Evolutionary conservation across 2,329 filamentous ascomycete genomes (phyloP).

Genomic region (Fusarium virguliforme): DNA sequence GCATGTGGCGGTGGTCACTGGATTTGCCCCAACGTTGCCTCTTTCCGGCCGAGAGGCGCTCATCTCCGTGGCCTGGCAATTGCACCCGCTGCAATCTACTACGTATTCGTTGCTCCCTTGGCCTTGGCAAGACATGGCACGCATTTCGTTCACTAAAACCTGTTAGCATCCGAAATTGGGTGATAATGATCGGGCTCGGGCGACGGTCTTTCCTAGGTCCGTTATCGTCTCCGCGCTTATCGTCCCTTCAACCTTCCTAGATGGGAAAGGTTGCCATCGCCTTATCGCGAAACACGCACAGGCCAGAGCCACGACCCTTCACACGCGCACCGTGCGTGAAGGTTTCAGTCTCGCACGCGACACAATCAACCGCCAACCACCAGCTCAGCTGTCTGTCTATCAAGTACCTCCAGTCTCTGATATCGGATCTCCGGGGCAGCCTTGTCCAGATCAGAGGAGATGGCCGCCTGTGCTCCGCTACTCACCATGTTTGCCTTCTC

Average conservation of each 20-base stretch:
- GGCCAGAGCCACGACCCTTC: slow-evolving; percentile 11
- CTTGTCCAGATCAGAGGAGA: neutral
- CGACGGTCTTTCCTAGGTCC: slow-evolving; percentile 32
- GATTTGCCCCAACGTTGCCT: neutral
- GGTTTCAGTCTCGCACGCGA: slow-evolving; percentile 21
- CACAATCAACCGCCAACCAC: slow-evolving; percentile 10
- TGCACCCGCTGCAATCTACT: too few species aligned
- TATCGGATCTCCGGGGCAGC: neutral
- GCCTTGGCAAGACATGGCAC: neutral
- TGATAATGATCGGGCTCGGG: slow-evolving; percentile 29
- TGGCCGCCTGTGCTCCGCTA: neutral
- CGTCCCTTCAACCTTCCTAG: slow-evolving; percentile 22
- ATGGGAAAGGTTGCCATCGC: slow-evolving; percentile 7
- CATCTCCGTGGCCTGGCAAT: slow-evolving; percentile 1
- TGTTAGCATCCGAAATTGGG: slow-evolving; percentile 49
- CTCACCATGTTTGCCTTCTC: neutral
- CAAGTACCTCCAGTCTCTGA: slow-evolving; percentile 10
- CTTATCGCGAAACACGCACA: slow-evolving; percentile 34
- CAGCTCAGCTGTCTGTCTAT: slow-evolving; percentile 24
- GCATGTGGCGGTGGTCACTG: slow-evolving; percentile 1
- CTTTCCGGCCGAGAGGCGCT: slow-evolving; percentile 4
- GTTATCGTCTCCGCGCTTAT: slow-evolving; percentile 34
- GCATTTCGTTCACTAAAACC: slow-evolving; percentile 51
- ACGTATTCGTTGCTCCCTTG: neutral
- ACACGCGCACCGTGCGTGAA: slow-evolving; percentile 27